Percentiles rank a stretch among this genome's conserved stretches.
Conservation (phyloP, 2,329 filamentous ascomycete genomes). For the Metarhizium brunneum region DNA sequence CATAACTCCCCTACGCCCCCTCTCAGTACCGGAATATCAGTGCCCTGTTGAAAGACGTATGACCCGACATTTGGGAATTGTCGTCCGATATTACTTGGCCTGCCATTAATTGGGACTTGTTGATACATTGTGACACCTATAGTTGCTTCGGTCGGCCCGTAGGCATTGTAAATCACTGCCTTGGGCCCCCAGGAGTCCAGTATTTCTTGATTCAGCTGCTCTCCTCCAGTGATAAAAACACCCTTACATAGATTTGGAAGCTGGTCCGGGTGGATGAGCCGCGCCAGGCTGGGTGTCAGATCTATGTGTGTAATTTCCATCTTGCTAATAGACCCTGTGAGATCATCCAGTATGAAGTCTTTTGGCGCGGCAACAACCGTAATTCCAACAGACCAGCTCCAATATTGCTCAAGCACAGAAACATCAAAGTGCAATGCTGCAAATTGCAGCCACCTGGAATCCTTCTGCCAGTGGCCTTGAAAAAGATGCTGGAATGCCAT, state of each 20-base stretch:
- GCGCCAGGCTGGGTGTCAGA: conserved; percentile 78
- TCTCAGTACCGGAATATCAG: conserved; percentile 60
- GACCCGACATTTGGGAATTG: conserved; percentile 84
- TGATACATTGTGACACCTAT: conserved; percentile 88
- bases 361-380: conserved; percentile 72
- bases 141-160: conserved; percentile 86
- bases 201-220: conserved; percentile 81
- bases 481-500: conserved; percentile 78
- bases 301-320: conserved; percentile 84
- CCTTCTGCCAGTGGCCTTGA: conserved; percentile 57
- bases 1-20: conserved; percentile 84
- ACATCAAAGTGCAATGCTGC: conserved; percentile 94
- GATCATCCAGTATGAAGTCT: conserved; percentile 77
- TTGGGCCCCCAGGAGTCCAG: conserved; percentile 75
- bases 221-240: conserved; percentile 89
- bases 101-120: conserved; percentile 67
- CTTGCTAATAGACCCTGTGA: conserved; percentile 60
- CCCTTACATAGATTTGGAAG: conserved; percentile 72
- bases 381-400: conserved; percentile 89
- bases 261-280: conserved; percentile 67
- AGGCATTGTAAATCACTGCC: conserved; percentile 81
- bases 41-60: conserved; percentile 63
- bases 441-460: conserved; percentile 83
- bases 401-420: conserved; percentile 87
- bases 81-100: conserved; percentile 78